A percentile compares a stretch with the other conserved stretches of the same genome.
phyloP scores from a whole-genome alignment of 2,329 filamentous ascomycete species.

The Paramyrothecium sp. region DNA sequence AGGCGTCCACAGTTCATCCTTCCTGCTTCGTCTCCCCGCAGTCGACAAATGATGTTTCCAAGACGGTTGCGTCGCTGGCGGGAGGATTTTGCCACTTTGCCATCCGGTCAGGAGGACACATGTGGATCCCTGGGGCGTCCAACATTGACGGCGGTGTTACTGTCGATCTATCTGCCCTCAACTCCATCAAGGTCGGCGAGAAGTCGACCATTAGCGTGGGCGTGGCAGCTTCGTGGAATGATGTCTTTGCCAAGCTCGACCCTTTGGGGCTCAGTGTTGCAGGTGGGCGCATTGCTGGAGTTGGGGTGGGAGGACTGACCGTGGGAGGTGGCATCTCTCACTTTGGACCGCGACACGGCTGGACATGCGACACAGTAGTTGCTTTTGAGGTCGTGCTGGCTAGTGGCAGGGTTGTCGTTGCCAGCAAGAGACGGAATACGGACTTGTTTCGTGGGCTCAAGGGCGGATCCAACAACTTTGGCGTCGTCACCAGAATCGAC shows the following conservation, averaged over 20 bases:
- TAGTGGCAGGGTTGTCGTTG: slow-evolving; percentile 36
- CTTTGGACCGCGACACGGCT: slow-evolving; percentile 9
- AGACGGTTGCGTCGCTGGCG: background rate
- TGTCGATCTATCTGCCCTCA: slow-evolving; percentile 34
- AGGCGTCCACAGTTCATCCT: background rate
- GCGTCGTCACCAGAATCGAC: slow-evolving; percentile 48
- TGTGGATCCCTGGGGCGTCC: slow-evolving; percentile 28
- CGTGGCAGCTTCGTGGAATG: background rate
- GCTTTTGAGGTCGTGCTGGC: slow-evolving; percentile 10
- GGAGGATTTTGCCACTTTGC: slow-evolving; percentile 24
- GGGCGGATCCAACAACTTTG: slow-evolving; percentile 56
- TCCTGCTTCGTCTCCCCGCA: background rate
- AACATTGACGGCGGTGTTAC: slow-evolving; percentile 36
- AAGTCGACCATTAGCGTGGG: background rate
- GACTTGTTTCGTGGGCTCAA: slow-evolving; percentile 58
- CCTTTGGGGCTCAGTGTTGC: background rate
- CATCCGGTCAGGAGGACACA: slow-evolving; percentile 31
- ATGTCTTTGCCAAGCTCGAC: slow-evolving; percentile 2
- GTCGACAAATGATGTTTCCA: background rate
- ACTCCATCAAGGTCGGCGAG: slow-evolving; percentile 10
- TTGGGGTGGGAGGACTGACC: slow-evolving; percentile 3
- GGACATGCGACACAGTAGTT: slow-evolving; percentile 9
- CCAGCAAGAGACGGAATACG: slow-evolving; percentile 25
- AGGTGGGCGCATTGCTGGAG: background rate
- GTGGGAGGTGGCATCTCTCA: slow-evolving; percentile 14